These are phyloP conservation scores for Metschnikowia corniflorae DNA, from an alignment of 805 yeast species.

Conservation along the genomic window DNA sequence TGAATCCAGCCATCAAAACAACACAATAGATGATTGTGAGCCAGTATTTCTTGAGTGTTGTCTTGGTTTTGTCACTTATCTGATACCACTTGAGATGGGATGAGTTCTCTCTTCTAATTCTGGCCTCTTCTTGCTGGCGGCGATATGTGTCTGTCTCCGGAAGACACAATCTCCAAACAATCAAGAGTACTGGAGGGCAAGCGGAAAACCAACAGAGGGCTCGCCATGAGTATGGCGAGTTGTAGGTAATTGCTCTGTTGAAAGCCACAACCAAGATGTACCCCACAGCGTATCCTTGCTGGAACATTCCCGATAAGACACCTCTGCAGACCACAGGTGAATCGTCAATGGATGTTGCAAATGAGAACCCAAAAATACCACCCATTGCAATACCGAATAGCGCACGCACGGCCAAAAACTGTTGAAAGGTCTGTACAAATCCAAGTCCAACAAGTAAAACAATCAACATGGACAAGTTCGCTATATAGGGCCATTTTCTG, in stretches of 20 bases:
- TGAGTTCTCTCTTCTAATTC: slow-evolving; percentile 6
- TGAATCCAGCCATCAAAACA: slow-evolving; percentile 41
- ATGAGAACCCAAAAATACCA: slow-evolving; percentile 62
- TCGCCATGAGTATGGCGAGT: slow-evolving; percentile 57
- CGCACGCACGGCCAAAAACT: slow-evolving; percentile 61
- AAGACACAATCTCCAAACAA: slow-evolving; percentile 49
- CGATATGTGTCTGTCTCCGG: slow-evolving; percentile 62
- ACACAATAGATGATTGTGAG: slow-evolving; percentile 54
- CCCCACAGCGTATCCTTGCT: slow-evolving; percentile 77
- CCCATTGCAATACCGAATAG: slow-evolving; percentile 72
- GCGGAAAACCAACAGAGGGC: slow-evolving; percentile 67
- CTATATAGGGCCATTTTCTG: slow-evolving; percentile 54
- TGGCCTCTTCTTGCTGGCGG: slow-evolving; percentile 15
- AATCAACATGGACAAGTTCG: slow-evolving; percentile 45
- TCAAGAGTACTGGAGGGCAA: slow-evolving; percentile 60
- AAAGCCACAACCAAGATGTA: slow-evolving; percentile 62
- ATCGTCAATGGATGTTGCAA: slow-evolving; percentile 66
- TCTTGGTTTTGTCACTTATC: slow-evolving; percentile 10
- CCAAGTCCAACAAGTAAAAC: slow-evolving; percentile 62
- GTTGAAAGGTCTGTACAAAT: slow-evolving; percentile 51
- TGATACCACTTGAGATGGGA: slow-evolving; percentile 13
- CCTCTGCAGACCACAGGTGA: slow-evolving; percentile 57
- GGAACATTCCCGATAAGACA: slow-evolving; percentile 64
- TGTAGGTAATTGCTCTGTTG: slow-evolving; percentile 51
- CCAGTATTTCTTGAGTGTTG: slow-evolving; percentile 52